phyloP scores from a whole-genome alignment of 2,329 filamentous ascomycete genomes.

The Biscogniauxia mediterranea region DNA sequence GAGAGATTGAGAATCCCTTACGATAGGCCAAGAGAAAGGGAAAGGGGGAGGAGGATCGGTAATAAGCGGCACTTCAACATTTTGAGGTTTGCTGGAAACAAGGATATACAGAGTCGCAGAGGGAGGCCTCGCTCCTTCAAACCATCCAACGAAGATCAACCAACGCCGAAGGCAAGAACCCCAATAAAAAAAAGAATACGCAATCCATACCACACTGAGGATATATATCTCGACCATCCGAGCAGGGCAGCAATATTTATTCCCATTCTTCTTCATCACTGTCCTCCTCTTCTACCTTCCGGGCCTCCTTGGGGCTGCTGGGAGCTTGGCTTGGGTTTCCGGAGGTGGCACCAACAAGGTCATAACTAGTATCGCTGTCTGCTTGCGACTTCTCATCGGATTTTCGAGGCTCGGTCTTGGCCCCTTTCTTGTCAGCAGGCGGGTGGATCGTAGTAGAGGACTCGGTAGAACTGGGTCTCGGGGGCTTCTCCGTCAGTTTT shows the following conservation, averaged over 20 bases:
- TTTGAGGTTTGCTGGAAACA: conserved; percentile 19
- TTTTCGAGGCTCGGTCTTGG: conserved; percentile 64
- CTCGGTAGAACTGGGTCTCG: conserved; percentile 44
- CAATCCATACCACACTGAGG: conserved; percentile 7
- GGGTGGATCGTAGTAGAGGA: conserved; percentile 63
- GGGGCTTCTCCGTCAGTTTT: conserved; percentile 39
- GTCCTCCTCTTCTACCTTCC: conserved; percentile 63
- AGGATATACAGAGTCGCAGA: conserved; percentile 27
- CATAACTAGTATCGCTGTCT: conserved; percentile 94
- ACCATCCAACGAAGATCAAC: conserved; percentile 17
- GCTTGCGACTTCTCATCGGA: conserved; percentile 88
- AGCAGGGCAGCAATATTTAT: conserved; percentile 14
- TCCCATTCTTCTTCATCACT: conserved; percentile 50
- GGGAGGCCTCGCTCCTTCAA: conserved; percentile 17
- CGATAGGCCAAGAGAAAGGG: neutral
- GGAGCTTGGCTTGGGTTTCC: conserved; percentile 77
- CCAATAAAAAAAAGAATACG: conserved; percentile 7
- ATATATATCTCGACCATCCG: neutral
- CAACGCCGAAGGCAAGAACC: conserved; percentile 19
- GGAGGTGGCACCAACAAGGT: conserved; percentile 78
- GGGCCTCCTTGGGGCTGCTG: conserved; percentile 58
- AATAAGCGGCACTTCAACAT: conserved; percentile 11
- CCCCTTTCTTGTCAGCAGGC: conserved; percentile 46
- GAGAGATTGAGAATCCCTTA: conserved; percentile 2
- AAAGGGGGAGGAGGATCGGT: conserved; percentile 4